Base-by-base conservation (phyloP, 2,329 filamentous ascomycete species). In the Alternaria incomplexa region DNA sequence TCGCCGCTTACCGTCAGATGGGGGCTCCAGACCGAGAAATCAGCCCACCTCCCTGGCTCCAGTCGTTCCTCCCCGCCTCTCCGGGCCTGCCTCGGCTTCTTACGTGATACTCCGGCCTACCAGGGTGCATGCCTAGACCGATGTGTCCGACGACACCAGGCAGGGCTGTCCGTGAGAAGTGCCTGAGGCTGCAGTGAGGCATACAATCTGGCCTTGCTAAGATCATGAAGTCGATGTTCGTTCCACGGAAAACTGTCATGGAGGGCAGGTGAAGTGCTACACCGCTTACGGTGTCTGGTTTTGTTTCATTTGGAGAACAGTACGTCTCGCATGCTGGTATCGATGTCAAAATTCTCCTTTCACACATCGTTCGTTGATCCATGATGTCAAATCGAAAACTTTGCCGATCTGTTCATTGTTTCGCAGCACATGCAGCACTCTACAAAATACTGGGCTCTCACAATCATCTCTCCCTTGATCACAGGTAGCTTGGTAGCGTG, bases 71-170 rank as follows among this genome's bases (percentile, higher is more conserved):
- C 54, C 48, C 48, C 17, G 25, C 22, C 30, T n/a, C 26, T 25
- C 15, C 56, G 47, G 47, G 30, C 28, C 47, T 58, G 47, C 56
- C 52, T 58, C 56, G 56, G 56, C 43, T 44, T 53, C 43, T 45
- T 52, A 58, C 48, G 56, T 44, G 52, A 51, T 36, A 51, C 26
- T 25, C 32, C 56, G 32, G 32, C 56, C 32, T 30, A 17, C 43
- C 46, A 51, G 26, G 12, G 28, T 36, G 23, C 28, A 15, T 15
- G 22, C n/a, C 22, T 46, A 23, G n/a, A 56, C 30, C 22, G 28
- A 56, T 40, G 43, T 20, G 32, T 56, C 44, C 43, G 15, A 28
- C 36, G 12, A 43, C 36, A 44, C 30, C 15, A 17, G n/a, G 8
- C 36, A 40, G 36, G 36, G 36, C 36, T 40, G 15, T 40, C n/a